Evolutionary conservation across 1,284 basidiomycete genomes (phyloP), one percentile per base, ranked within the genome.

Genomic region (Heterobasidion parviporum): DNA sequence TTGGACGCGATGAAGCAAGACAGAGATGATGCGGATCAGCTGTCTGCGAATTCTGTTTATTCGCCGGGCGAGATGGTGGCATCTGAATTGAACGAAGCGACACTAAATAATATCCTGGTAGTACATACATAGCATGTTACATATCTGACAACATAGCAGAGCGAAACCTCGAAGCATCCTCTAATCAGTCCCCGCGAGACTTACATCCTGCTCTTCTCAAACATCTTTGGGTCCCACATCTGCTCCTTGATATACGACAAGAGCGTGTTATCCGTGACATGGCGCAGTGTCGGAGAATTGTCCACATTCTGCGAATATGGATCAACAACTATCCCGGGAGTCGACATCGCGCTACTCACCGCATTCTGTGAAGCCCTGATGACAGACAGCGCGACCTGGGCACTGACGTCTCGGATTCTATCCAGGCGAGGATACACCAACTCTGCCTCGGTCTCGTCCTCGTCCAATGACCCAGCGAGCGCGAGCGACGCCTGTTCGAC

Each of bases 361-460:
- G 81, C 82, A 61, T 77, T 74, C 64, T 89, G 86, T 15, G 86
- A 84, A 20, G 79, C 73, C 50, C 79, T 73, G 52, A 89, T 75
- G 18, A 89, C 85, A 14, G 78, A 74, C 41, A 76, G 62, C 9
- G 87, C 84, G 54, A 91, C 82, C 47, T 67, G 61, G 8, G 81
- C 82, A 55, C 83, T 86, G 61, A 91, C 80, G 45, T 84, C 83
- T 38, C 87, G 75, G 63, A 91, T 90, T 26, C 86, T 76, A 2
- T 70, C 72, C 35, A 87, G 70, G 45, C 82, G 77, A 10, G 85
- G 86, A 60, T 87, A 89, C 15, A 87, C 74, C 38, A 87, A 66
- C 1, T 75, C 78, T 3, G 71, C 71, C 1, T 68, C 72, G 14
- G 67, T 73, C 67, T 93, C 91, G 34, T 86, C 83, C 2, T 70